A percentile compares a stretch with the other conserved stretches of the same genome.
phyloP scores from a whole-genome alignment of 2,329 filamentous ascomycete species.

The Pestalotiopsis sp. region DNA sequence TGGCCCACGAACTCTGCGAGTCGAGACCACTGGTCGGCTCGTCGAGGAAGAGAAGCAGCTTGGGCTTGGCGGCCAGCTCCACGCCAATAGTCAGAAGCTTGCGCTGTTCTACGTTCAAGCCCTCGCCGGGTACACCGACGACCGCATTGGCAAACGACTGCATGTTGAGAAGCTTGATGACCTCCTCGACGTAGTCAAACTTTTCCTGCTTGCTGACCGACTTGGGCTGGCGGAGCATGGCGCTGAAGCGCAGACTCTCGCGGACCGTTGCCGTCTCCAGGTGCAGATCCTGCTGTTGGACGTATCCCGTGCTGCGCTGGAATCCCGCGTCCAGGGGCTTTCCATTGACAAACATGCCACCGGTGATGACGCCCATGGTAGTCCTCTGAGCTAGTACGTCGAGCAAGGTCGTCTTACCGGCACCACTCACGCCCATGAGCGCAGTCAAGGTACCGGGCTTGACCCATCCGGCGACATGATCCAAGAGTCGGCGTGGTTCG shows the following conservation, averaged over 20 bases:
- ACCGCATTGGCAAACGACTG: conserved; percentile 69
- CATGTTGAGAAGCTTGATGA: conserved; percentile 71
- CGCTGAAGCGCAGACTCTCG: conserved; percentile 67
- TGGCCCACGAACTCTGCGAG: conserved; percentile 74
- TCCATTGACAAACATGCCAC: conserved; percentile 72
- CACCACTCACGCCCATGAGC: conserved; percentile 73
- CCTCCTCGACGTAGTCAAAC: conserved; percentile 66
- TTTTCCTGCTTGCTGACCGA: conserved; percentile 63
- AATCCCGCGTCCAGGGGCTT: conserved; percentile 64
- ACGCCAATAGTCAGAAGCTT: conserved; percentile 72
- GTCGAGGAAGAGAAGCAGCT: conserved; percentile 72
- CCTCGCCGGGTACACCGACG: conserved; percentile 69
- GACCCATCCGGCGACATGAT: conserved; percentile 85
- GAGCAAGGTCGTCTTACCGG: conserved; percentile 73
- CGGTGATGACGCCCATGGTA: conserved; percentile 71
- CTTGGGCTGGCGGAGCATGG: conserved; percentile 65
- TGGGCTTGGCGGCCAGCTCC: conserved; percentile 72
- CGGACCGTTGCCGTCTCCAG: conserved; percentile 67
- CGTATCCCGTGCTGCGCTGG: conserved; percentile 71
- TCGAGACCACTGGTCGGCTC: conserved; percentile 77
- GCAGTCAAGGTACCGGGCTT: conserved; percentile 87
- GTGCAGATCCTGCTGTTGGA: conserved; percentile 72
- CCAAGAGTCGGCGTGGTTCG: conserved; percentile 70
- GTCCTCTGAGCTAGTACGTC: conserved; percentile 72
- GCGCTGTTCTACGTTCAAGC: conserved; percentile 45